Conservation (phyloP, 1,284 basidiomycete species). For the Trametes versicolor region DNA sequence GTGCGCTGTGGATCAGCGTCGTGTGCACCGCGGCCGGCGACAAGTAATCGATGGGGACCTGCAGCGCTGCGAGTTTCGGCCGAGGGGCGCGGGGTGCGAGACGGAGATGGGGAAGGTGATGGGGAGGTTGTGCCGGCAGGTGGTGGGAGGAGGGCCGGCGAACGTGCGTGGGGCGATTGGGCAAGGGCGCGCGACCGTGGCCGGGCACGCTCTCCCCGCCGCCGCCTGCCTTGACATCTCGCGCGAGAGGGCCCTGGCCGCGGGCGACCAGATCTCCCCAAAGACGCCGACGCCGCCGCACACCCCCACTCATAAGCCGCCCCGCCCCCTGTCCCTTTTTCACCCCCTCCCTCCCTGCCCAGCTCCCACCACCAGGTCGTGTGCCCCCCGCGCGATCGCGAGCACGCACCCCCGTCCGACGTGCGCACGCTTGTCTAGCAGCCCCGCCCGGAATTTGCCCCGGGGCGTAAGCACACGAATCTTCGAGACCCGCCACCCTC, state of each 20-base stretch:
- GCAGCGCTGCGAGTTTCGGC: neutral
- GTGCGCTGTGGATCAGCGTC: neutral
- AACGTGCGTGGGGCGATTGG: constrained; percentile 57
- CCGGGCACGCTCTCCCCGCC: neutral
- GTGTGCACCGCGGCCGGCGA: neutral
- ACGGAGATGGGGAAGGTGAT: constrained; percentile 13
- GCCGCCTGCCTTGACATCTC: constrained; percentile 6
- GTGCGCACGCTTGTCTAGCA: neutral
- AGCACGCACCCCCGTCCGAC: neutral
- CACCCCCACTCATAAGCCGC: constrained; percentile 35
- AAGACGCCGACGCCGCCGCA: constrained; percentile 28
- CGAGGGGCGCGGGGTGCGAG: constrained; percentile 1
- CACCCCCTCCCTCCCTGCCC: constrained; percentile 17
- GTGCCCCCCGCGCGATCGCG: constrained; percentile 34
- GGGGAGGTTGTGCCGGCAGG: constrained; percentile 23
- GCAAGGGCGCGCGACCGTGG: constrained; percentile 10
- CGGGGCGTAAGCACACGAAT: constrained; percentile 27
- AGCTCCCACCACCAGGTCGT: constrained; percentile 34
- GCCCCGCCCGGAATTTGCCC: neutral
- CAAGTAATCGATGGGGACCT: neutral
- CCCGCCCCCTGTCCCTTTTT: constrained; percentile 22
- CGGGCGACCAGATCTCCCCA: constrained; percentile 5
- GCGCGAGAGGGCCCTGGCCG: constrained; percentile 1
- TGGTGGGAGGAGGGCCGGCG: constrained; percentile 37
- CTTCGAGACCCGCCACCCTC: constrained; percentile 29